Base-by-base conservation (phyloP, 345 rosid species). In the Eucalyptus paniculata region DNA sequence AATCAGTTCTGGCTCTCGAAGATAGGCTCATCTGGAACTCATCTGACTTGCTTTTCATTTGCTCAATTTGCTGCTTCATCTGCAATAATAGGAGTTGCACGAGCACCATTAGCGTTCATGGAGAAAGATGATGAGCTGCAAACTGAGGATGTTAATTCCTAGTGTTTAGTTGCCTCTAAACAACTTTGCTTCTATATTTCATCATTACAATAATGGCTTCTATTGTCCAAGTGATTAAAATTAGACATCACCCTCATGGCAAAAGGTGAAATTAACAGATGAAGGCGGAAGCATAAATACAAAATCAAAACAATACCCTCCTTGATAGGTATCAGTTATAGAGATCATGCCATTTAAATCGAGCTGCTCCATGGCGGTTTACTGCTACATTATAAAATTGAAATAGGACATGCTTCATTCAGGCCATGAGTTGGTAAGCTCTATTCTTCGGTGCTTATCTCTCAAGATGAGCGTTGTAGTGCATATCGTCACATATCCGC, bases 11-110 rank as follows among this genome's bases (percentile, higher is more conserved):
- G 8, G 54, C 23, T 51, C 23, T 51, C 23, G 23, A 51, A 51
- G 54, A 51, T 51, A 6, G 54, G 54, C 91, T 92, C 51, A 97
- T 98, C 94, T 91, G 94, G 82, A 90, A 91, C 49, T 91, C 94
- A 86, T 90, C 92, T 21, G 90, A 93, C 93, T 87, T 89, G 93
- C 88, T 77, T 92, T 93, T 94, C 91, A 92, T 83, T 91, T 93
- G 89, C 91, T 94, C 92, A 82, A 94, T 51, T 45, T 90, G 93
- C 86, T 91, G 92, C 92, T 56, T 56, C 62, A 56, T 56, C 62
- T 56, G 62, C 62, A 92, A 91, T 69, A 21, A 86, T 5, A 37
- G 53, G 37, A 86, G 87, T 54, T 14, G 12, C 24, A 42, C 49
- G 53, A 69, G 82, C 88, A 86, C 34, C 77, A n/a, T 67, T 67